These are phyloP conservation scores for Scheffersomyces quercinus DNA, from an alignment of 1,139 yeast genomes.

Conservation along the genomic window DNA sequence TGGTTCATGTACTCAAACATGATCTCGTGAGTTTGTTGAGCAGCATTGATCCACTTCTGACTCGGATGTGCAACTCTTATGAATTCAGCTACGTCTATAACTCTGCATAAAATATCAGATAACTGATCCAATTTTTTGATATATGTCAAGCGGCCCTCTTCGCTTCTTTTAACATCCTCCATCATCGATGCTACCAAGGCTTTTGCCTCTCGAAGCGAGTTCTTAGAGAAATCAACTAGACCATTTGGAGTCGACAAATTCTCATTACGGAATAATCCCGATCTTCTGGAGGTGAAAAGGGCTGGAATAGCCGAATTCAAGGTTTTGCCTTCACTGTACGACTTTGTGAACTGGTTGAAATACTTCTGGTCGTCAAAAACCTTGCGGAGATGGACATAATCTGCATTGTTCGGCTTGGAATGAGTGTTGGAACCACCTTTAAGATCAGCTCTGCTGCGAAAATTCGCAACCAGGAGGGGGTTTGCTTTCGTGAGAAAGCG, in stretches of 20 bases:
- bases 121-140: slow-evolving; percentile 76
- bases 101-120: slow-evolving; percentile 87
- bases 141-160: slow-evolving; percentile 51
- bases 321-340: slow-evolving; percentile 12
- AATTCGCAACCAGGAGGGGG: slow-evolving; percentile 1
- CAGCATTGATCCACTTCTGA: slow-evolving; percentile 67
- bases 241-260: slow-evolving; percentile 71
- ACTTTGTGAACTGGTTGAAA: slow-evolving; percentile 35
- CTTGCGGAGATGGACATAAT: slow-evolving; percentile 20
- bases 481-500: slow-evolving; percentile 6
- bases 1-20: slow-evolving; percentile 95
- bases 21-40: slow-evolving; percentile 84
- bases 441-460: background rate
- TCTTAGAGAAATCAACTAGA: slow-evolving; percentile 62
- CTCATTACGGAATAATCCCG: slow-evolving; percentile 78
- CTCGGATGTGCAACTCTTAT: slow-evolving; percentile 87
- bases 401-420: background rate
- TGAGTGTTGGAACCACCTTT: background rate
- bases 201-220: slow-evolving; percentile 65
- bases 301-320: slow-evolving; percentile 7
- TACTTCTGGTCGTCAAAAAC: slow-evolving; percentile 51
- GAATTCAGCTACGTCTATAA: slow-evolving; percentile 92
- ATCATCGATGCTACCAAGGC: slow-evolving; percentile 57
- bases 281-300: slow-evolving; percentile 14
- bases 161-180: slow-evolving; percentile 37